Conservation (phyloP, 257 asterid genomes). For the Solanum arcanum region DNA sequence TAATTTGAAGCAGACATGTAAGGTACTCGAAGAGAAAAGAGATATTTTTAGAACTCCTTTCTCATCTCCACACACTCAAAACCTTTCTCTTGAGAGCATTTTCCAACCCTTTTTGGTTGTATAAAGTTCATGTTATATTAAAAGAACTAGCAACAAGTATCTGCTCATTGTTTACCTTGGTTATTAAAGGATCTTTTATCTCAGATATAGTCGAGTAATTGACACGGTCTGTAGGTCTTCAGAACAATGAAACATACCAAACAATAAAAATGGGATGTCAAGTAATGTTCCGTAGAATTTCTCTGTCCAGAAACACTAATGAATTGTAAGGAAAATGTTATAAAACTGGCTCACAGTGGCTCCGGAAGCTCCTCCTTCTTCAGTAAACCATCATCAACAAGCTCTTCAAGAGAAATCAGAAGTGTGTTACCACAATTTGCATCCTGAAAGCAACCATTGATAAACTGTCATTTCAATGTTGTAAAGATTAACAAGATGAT, state of each 20-base stretch:
- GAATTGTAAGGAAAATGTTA: not conserved
- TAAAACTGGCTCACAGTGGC: slow-evolving; percentile 49
- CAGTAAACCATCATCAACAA: slow-evolving; percentile 81
- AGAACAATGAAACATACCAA: slow-evolving; percentile 4
- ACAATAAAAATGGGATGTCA: not conserved
- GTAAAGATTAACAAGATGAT: not conserved
- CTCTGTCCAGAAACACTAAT: not conserved
- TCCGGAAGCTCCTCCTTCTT: slow-evolving; percentile 70
- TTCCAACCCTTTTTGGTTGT: not conserved
- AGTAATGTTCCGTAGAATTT: not conserved
- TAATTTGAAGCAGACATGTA: not conserved
- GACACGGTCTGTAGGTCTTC: slow-evolving; percentile 70
- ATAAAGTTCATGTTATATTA: not conserved
- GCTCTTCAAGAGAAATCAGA: slow-evolving; percentile 87
- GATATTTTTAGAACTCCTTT: not conserved
- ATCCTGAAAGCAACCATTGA: slow-evolving; percentile 43
- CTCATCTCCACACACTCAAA: not conserved
- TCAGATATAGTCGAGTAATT: slow-evolving; percentile 53
- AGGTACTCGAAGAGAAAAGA: not conserved
- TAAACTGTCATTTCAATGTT: not conserved
- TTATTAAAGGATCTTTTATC: slow-evolving; percentile 73
- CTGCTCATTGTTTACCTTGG: slow-evolving; percentile 36
- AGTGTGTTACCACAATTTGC: slow-evolving; percentile 96
- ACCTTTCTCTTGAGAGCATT: not conserved
- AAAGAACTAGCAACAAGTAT: not conserved